Evolutionary conservation across 257 asterid genomes (phyloP), one percentile per base, ranked within the genome.

Genomic region (Mentha longifolia): DNA sequence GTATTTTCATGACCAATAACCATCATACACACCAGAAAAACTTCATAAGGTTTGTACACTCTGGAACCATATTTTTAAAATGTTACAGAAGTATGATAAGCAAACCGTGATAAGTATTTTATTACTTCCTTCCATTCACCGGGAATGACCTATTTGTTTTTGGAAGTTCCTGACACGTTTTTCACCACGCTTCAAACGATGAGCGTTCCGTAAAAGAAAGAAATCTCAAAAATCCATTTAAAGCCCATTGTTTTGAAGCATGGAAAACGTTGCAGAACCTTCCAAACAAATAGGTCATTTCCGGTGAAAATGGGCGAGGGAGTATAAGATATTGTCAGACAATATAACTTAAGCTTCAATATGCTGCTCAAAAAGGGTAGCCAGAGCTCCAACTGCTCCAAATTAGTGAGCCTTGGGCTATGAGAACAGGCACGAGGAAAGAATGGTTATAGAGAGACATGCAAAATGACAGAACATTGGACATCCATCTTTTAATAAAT

Each of bases 331-430:
- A 54, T 9, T 63, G 68, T 42, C 8, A 14, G 73, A 49, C 17
- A 64, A 51, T 58, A 62, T 64, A 67, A 78, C 98, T 88, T 87
- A 95, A 79, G 50, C 8, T 30, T 81, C 65, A 95, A 79, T 80
- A 95, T 46, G 72, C 86, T 81, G 72, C 71, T 80, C 86, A 95
- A 81, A 83, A 87, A 95, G 30, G 99, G 98, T 60, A 95, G 75
- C 96, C 83, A 83, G 70, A 5, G 46, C 83, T 95, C 95, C 88
- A 95, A 76, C 85, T 89, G 96, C 8, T 85, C 92, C 84, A 95
- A 79, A 89, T 95, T 83, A 62, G 99, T 82, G 60, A 95, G 98
- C 72, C 99, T 85, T 95, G 99, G 62, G 89, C 99, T 46, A 95
- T 7, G 74, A 89, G 17, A 77, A 95, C 99, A 4, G 99, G 99